phyloP scores from a whole-genome alignment of 306 rosid species.

The Casuarina equisetifolia region DNA sequence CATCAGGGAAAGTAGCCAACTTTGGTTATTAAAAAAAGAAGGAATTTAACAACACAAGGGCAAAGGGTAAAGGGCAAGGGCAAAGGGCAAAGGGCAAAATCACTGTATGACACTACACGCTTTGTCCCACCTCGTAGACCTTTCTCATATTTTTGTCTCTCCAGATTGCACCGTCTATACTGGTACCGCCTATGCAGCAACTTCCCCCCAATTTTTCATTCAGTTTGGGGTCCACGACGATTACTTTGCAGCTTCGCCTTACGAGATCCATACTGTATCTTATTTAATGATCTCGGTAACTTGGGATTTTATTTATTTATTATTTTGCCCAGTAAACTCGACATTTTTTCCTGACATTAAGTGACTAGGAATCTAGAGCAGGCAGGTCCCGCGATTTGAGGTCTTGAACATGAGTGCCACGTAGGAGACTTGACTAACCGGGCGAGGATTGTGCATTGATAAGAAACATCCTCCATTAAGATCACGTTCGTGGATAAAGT shows the following conservation, averaged over 20 bases:
- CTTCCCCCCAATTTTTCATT: no score
- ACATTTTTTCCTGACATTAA: background rate
- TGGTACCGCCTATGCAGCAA: no score
- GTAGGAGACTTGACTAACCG: background rate
- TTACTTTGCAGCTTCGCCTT: constrained; percentile 23
- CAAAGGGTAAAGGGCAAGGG: background rate
- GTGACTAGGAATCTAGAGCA: background rate
- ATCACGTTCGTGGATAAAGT: no score
- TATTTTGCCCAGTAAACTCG: background rate
- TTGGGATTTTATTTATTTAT: background rate
- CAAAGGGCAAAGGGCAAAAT: background rate
- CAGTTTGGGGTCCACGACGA: constrained; percentile 14
- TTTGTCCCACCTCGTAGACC: constrained; percentile 40
- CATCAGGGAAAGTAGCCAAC: background rate
- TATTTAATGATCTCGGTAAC: background rate
- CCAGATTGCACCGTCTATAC: constrained; percentile 7
- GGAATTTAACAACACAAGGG: constrained; percentile 3
- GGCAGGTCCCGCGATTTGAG: background rate
- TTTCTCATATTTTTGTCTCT: constrained; percentile 1
- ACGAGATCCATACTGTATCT: background rate
- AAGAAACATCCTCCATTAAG: no score
- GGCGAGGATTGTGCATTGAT: no score
- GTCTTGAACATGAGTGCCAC: background rate
- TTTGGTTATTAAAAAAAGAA: constrained; percentile 5
- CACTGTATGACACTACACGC: constrained; percentile 31